Percentiles rank a stretch among this genome's conserved stretches.
Evolutionary conservation across 2,329 filamentous ascomycete species (phyloP).

Genomic region (Sarocladium brachiariae): DNA sequence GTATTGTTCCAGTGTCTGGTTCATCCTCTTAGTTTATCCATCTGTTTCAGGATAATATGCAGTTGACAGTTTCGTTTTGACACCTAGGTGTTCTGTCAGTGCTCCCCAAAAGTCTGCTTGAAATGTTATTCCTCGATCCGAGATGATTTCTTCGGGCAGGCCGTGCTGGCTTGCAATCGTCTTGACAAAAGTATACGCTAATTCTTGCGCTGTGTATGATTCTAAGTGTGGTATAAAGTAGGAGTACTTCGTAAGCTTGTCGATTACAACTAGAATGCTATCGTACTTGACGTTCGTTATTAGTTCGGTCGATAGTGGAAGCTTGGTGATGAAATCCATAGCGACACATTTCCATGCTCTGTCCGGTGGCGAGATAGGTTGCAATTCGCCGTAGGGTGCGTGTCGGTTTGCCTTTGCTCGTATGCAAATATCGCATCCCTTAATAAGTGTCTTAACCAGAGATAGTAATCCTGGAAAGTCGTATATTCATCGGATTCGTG

Average conservation of each 20-base stretch:
- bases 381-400: slow-evolving; percentile 12
- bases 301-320: neutral
- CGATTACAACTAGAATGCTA: neutral
- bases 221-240: neutral
- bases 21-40: neutral
- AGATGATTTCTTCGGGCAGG: neutral
- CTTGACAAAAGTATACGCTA: neutral
- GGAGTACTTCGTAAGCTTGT: neutral
- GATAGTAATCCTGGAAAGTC: neutral
- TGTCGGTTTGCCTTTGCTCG: slow-evolving; percentile 11
- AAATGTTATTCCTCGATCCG: neutral
- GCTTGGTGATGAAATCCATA: neutral
- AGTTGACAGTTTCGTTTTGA: neutral
- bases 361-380: slow-evolving; percentile 10
- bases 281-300: neutral
- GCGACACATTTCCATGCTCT: slow-evolving; percentile 10
- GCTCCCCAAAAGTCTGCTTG: neutral
- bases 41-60: neutral
- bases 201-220: neutral
- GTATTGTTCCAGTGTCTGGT: neutral
- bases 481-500: neutral
- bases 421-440: neutral
- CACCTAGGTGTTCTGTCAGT: neutral
- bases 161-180: neutral
- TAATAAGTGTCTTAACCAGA: neutral